Percentiles rank a stretch among this genome's conserved stretches.
phyloP scores from a whole-genome alignment of 1,284 basidiomycete species.

The Irpex rosettiformis region DNA sequence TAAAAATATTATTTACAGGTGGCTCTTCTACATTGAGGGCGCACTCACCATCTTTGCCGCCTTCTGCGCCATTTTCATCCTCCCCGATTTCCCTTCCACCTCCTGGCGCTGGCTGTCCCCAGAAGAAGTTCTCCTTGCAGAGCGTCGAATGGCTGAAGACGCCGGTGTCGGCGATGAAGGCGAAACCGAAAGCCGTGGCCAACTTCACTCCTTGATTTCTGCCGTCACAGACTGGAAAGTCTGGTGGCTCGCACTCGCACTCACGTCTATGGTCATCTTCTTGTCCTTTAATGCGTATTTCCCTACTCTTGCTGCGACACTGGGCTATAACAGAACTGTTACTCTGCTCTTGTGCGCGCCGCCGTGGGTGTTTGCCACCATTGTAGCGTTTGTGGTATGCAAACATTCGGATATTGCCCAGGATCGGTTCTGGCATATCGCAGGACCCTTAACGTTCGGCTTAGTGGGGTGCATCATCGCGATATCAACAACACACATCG shows the following conservation, averaged over 20 bases:
- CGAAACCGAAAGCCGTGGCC: slow-evolving; percentile 32
- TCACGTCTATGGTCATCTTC: slow-evolving; percentile 53
- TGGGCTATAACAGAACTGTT: slow-evolving; percentile 64
- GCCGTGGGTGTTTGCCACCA: slow-evolving; percentile 69
- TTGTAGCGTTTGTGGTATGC: slow-evolving; percentile 46
- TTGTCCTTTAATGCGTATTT: slow-evolving; percentile 76
- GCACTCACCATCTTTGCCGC: slow-evolving; percentile 63
- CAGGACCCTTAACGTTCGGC: slow-evolving; percentile 50
- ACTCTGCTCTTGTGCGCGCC: slow-evolving; percentile 75
- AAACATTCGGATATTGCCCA: slow-evolving; percentile 69
- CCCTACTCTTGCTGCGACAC: slow-evolving; percentile 64
- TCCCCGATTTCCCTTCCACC: slow-evolving; percentile 74
- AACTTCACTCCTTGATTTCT: slow-evolving; percentile 46
- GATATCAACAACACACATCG: slow-evolving; percentile 62
- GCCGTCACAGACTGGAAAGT: slow-evolving; percentile 72
- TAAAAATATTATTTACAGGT: slow-evolving; percentile 35
- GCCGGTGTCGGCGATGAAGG: slow-evolving; percentile 46
- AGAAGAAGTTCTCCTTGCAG: slow-evolving; percentile 62
- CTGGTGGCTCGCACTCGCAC: slow-evolving; percentile 61
- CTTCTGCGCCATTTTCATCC: slow-evolving; percentile 56
- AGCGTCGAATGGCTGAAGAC: slow-evolving; percentile 73
- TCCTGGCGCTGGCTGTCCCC: slow-evolving; percentile 56
- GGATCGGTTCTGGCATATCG: slow-evolving; percentile 67
- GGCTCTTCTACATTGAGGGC: slow-evolving; percentile 78
- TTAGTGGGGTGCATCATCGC: slow-evolving; percentile 76